A percentile compares a stretch with the other conserved stretches of the same genome.
These are phyloP conservation scores for Metarhizium rileyi DNA, from an alignment of 2,329 filamentous ascomycete genomes.

Conservation along the genomic window DNA sequence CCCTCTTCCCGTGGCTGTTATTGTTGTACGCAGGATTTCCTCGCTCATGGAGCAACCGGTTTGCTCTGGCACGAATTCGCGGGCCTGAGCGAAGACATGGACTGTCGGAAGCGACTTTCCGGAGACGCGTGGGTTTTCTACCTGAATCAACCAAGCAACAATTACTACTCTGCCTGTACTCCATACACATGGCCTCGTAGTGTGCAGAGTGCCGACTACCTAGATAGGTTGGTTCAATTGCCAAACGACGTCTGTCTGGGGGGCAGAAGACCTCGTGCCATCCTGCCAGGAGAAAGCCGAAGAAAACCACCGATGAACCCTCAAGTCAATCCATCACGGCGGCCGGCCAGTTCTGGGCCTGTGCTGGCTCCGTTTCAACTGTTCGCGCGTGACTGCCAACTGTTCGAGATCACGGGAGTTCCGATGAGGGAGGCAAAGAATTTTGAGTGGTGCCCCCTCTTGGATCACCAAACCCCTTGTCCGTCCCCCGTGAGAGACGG, in stretches of 20 bases:
- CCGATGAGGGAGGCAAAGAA: background rate
- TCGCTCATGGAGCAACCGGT: background rate
- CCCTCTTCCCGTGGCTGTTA: background rate
- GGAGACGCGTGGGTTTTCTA: background rate
- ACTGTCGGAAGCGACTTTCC: background rate
- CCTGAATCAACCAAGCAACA: background rate
- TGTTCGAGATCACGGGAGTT: slow-evolving; percentile 5
- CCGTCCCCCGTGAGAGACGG: background rate
- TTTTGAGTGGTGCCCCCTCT: background rate
- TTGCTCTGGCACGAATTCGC: background rate
- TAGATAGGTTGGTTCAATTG: too few relatives aligned
- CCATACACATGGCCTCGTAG: too few relatives aligned
- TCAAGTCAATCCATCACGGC: too few relatives aligned
- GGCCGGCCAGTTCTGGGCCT: too few relatives aligned
- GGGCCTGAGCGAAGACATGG: slow-evolving; percentile 3
- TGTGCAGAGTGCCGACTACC: too few relatives aligned
- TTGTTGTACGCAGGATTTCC: background rate
- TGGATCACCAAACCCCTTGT: background rate
- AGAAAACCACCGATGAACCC: too few relatives aligned
- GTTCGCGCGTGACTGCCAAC: slow-evolving; percentile 4
- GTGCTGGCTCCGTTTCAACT: slow-evolving; percentile 4
- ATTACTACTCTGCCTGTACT: too few relatives aligned
- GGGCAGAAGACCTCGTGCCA: too few relatives aligned
- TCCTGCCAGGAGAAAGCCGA: too few relatives aligned
- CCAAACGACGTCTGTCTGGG: too few relatives aligned